A percentile compares a stretch with the other conserved stretches of the same genome.
Evolutionary conservation across 2,329 filamentous ascomycete species (phyloP).

Genomic region (Fusarium cicatricum): DNA sequence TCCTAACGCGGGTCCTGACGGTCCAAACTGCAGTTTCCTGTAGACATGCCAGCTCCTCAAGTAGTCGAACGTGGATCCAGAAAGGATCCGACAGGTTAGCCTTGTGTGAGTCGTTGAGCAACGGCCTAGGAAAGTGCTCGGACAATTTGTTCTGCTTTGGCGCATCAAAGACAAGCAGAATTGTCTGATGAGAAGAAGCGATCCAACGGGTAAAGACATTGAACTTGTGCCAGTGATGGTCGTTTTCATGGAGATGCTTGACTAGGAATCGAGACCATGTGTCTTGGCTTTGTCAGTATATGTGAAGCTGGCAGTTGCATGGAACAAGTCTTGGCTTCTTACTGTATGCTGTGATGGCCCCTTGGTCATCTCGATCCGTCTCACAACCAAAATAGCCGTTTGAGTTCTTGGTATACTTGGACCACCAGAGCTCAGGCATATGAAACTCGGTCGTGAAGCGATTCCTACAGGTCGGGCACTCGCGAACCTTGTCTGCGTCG

Average conservation of each 20-base stretch:
- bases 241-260: background rate
- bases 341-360: conserved; percentile 2
- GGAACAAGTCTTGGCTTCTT: fast-evolving
- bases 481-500: conserved; percentile 43
- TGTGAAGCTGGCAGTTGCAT: background rate
- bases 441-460: conserved; percentile 32
- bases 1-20: conserved; percentile 47
- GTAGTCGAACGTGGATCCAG: conserved; percentile 15
- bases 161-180: conserved; percentile 17
- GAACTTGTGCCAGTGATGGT: conserved; percentile 26
- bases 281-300: conserved; percentile 1
- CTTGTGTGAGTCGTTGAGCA: background rate
- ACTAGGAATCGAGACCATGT: conserved; percentile 28
- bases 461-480: conserved; percentile 39
- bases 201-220: conserved; percentile 26
- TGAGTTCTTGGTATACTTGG: conserved; percentile 43
- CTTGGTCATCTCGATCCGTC: conserved; percentile 38
- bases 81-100: conserved; percentile 19
- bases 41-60: background rate
- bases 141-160: background rate
- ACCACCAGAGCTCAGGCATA: conserved; percentile 47
- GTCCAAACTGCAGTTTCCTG: conserved; percentile 49
- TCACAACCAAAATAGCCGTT: conserved; percentile 53
- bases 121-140: background rate
- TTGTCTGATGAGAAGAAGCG: conserved; percentile 15